Conservation (phyloP, 2,329 filamentous ascomycete genomes). For the Cytospora leucostoma region DNA sequence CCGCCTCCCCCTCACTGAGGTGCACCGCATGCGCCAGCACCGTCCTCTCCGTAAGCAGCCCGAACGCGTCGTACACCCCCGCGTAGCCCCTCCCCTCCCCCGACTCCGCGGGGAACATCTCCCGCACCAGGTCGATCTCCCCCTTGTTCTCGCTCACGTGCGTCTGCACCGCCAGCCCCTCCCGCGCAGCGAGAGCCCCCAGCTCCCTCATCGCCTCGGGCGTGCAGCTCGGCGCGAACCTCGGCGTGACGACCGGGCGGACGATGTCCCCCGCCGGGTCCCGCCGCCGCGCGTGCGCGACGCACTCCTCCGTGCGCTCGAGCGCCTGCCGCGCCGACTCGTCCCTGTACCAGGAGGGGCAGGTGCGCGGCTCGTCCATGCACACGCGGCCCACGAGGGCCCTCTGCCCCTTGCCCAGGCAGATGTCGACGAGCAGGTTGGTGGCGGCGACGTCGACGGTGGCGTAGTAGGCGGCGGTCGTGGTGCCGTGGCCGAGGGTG, state of each 20-base stretch:
- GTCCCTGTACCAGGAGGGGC: constrained; percentile 80
- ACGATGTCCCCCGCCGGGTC: constrained; percentile 69
- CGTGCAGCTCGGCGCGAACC: constrained; percentile 67
- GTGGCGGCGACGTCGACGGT: constrained; percentile 85
- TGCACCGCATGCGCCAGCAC: constrained; percentile 87
- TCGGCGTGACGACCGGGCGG: constrained; percentile 76
- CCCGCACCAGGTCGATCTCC: constrained; percentile 71
- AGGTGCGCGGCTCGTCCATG: constrained; percentile 73
- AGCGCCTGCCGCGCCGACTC: constrained; percentile 61
- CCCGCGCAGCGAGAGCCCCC: constrained; percentile 63
- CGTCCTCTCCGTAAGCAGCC: constrained; percentile 70
- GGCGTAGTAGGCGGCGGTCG: constrained; percentile 91
- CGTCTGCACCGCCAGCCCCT: constrained; percentile 74
- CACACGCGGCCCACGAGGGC: constrained; percentile 93
- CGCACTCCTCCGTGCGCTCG: constrained; percentile 56
- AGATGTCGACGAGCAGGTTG: constrained; percentile 87
- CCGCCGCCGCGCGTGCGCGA: constrained; percentile 65
- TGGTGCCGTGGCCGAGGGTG: constrained; percentile 88
- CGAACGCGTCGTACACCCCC: constrained; percentile 73
- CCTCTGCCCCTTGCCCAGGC: constrained; percentile 76
- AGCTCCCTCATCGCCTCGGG: constrained; percentile 62
- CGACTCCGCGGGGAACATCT: constrained; percentile 63
- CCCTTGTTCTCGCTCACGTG: constrained; percentile 82
- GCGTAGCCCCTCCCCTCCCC: constrained; percentile 55
- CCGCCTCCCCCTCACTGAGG: constrained; percentile 66